Conservation (phyloP, 2,329 filamentous ascomycete genomes). For the Aspergillus fischeri region DNA sequence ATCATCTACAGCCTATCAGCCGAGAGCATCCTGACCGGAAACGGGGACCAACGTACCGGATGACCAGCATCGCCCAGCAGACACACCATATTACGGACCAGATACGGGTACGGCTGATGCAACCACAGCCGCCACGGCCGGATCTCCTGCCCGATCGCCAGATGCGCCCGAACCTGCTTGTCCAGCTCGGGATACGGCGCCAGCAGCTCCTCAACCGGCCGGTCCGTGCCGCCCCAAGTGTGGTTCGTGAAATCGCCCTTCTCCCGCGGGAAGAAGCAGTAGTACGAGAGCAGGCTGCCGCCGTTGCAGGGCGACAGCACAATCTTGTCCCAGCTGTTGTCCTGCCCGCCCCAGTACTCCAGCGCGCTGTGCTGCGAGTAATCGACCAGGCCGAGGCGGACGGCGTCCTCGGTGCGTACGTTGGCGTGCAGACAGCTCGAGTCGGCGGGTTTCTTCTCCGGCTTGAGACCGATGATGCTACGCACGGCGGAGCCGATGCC, state of each 20-base stretch:
- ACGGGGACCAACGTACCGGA: conserved; percentile 43
- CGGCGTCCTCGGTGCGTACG: conserved; percentile 74
- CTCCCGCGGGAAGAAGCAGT: conserved; percentile 63
- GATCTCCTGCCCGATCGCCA: conserved; percentile 59
- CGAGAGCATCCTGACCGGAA: not conserved
- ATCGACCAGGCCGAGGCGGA: conserved; percentile 69
- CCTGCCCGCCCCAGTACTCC: conserved; percentile 65
- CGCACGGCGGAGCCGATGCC: conserved; percentile 65
- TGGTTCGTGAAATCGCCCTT: conserved; percentile 59
- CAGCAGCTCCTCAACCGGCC: conserved; percentile 57
- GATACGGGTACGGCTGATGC: conserved; percentile 59
- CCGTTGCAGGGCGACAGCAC: conserved; percentile 66
- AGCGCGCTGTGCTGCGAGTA: conserved; percentile 59
- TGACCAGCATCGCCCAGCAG: conserved; percentile 65
- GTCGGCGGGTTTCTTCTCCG: conserved; percentile 56
- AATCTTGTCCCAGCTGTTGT: conserved; percentile 64
- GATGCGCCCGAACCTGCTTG: conserved; percentile 52
- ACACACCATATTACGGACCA: conserved; percentile 50
- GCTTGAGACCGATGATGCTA: conserved; percentile 58
- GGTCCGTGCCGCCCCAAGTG: conserved; percentile 52
- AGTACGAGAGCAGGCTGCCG: conserved; percentile 62
- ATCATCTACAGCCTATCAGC: conserved; percentile 49
- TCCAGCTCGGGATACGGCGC: conserved; percentile 60
- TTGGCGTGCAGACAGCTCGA: conserved; percentile 63
- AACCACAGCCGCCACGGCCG: conserved; percentile 64